Percentiles rank a stretch among this genome's conserved stretches.
These are phyloP conservation scores for Nicotiana obtusifolia DNA, from an alignment of 257 asterid species.

Conservation along the genomic window DNA sequence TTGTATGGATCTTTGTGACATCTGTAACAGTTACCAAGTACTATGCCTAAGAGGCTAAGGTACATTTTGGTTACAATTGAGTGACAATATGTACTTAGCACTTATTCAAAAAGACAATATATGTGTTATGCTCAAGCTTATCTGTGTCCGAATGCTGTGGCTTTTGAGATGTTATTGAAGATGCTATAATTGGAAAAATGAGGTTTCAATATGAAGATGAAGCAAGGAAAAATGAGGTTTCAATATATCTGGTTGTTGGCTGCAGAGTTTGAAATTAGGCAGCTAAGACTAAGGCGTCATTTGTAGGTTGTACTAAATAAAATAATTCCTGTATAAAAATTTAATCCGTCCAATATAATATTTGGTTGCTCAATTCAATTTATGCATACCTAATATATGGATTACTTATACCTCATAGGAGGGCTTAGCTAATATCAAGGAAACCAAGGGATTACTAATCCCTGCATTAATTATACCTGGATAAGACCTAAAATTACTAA, in stretches of 20 bases:
- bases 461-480: too few species aligned
- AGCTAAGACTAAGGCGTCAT: background rate
- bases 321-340: too few species aligned
- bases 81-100: background rate
- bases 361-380: too few species aligned
- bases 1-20: background rate
- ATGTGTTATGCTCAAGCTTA: background rate
- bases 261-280: background rate
- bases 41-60: background rate
- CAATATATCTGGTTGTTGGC: slow-evolving; percentile 30
- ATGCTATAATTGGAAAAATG: slow-evolving; percentile 69
- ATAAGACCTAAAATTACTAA: too few species aligned
- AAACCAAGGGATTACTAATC: too few species aligned
- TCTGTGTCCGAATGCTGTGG: background rate
- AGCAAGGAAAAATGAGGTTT: slow-evolving; percentile 62
- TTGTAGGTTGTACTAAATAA: too few species aligned
- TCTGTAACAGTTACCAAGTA: background rate
- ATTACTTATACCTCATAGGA: too few species aligned
- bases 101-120: background rate
- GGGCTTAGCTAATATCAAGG: too few species aligned
- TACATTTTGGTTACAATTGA: background rate
- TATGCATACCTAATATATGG: too few species aligned
- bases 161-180: slow-evolving; percentile 32
- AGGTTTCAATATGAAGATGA: slow-evolving; percentile 70
- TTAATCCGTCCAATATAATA: too few species aligned